These are phyloP conservation scores for Oryza meridionalis DNA, from an alignment of 176 grass and related monocot genomes.

Conservation along the genomic window DNA sequence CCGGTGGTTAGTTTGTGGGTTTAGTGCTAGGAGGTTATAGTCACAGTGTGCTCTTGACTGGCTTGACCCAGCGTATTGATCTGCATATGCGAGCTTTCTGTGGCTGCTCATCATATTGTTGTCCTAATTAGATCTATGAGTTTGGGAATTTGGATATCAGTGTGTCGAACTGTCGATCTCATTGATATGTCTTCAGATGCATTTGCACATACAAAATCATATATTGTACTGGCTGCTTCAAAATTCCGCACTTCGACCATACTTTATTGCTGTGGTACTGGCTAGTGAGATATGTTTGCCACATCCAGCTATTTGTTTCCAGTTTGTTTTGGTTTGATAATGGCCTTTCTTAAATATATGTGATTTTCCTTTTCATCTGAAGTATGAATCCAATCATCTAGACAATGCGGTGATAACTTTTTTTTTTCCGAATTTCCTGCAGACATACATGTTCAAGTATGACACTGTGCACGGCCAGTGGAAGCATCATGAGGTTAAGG, in stretches of 20 bases:
- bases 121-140: neutral
- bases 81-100: neutral
- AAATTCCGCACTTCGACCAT: neutral
- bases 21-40: neutral
- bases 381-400: neutral
- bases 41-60: neutral
- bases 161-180: neutral
- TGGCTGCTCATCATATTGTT: neutral
- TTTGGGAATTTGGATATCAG: neutral
- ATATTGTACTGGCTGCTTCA: neutral
- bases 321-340: neutral
- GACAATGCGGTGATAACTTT: neutral
- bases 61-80: neutral
- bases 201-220: neutral
- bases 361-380: neutral
- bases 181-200: neutral
- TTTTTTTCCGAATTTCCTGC: neutral
- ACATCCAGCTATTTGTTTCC: neutral
- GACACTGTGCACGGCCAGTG: conserved; percentile 64
- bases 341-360: neutral
- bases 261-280: neutral
- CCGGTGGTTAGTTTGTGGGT: neutral
- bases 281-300: neutral
- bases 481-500: conserved; percentile 65
- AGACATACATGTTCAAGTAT: conserved; percentile 85